Evolutionary conservation across 176 grass and related monocot species (phyloP).

Genomic region (Triticum turgidum): DNA sequence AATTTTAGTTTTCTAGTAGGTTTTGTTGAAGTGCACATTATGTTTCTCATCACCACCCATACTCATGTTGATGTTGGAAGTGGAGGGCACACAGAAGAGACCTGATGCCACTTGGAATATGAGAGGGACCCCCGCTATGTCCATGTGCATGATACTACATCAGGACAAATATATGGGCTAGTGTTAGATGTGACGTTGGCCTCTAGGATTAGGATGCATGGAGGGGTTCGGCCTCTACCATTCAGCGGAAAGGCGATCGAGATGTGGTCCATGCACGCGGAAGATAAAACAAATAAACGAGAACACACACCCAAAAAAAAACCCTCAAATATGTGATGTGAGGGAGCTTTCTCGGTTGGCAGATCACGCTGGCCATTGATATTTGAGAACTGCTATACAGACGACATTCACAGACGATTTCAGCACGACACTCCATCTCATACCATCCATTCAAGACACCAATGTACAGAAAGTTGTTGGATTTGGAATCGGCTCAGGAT

Average conservation of each 20-base stretch:
- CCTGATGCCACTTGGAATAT: slow-evolving; percentile 32
- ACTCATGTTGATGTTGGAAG: slow-evolving; percentile 20
- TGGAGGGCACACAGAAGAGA: slow-evolving; percentile 18
- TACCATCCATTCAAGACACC: no score
- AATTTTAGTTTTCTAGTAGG: background rate
- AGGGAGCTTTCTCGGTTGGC: slow-evolving; percentile 33
- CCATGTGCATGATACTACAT: background rate
- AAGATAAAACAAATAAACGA: background rate
- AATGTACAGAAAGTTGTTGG: no score
- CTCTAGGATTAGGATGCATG: background rate
- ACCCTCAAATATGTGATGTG: slow-evolving; percentile 12
- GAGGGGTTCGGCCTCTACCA: slow-evolving; percentile 27
- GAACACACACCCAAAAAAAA: no score
- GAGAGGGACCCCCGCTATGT: slow-evolving; percentile 27
- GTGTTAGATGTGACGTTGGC: slow-evolving; percentile 39
- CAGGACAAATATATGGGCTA: slow-evolving; percentile 40
- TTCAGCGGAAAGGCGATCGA: slow-evolving; percentile 28
- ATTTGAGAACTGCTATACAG: no score
- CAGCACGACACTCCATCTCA: no score
- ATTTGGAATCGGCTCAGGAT: no score
- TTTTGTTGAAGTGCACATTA: background rate
- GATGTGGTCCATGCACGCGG: slow-evolving; percentile 33
- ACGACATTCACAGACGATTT: no score
- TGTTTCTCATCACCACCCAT: slow-evolving; percentile 23
- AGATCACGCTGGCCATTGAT: slow-evolving; percentile 37